Percentiles rank a stretch among this genome's conserved stretches.
Conservation (phyloP, 1,284 basidiomycete species). For the Leccinum pachyderme region DNA sequence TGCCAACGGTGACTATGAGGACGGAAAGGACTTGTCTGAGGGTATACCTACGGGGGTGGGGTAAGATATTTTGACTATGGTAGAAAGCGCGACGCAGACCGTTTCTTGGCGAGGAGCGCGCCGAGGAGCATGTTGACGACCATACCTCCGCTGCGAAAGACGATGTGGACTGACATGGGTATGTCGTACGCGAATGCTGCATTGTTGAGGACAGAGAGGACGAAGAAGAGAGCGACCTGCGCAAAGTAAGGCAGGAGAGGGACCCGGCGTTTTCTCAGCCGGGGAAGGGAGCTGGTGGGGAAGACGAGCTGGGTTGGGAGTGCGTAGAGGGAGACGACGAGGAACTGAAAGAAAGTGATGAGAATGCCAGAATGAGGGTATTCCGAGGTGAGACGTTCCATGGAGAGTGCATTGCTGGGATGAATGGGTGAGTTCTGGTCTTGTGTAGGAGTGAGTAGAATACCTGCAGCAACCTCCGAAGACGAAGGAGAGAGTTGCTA, state of each 20-base stretch:
- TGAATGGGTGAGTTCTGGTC: background rate
- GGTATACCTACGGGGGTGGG: slow-evolving; percentile 56
- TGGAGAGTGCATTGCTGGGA: slow-evolving; percentile 62
- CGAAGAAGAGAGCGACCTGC: slow-evolving; percentile 83
- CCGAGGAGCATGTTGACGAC: slow-evolving; percentile 80
- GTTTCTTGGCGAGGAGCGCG: slow-evolving; percentile 55
- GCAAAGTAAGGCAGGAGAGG: slow-evolving; percentile 75
- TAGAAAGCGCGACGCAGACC: slow-evolving; percentile 6
- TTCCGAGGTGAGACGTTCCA: slow-evolving; percentile 63
- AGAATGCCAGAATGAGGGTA: slow-evolving; percentile 71
- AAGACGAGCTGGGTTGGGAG: slow-evolving; percentile 55
- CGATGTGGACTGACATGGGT: slow-evolving; percentile 92
- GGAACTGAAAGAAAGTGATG: slow-evolving; percentile 84
- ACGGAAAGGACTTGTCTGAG: slow-evolving; percentile 69
- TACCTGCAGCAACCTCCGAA: slow-evolving; percentile 82
- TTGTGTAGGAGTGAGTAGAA: too few relatives aligned
- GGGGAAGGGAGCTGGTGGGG: slow-evolving; percentile 35
- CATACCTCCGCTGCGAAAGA: slow-evolving; percentile 90
- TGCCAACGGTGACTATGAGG: slow-evolving; percentile 76
- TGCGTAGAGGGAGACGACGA: slow-evolving; percentile 69
- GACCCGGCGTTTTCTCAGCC: slow-evolving; percentile 61
- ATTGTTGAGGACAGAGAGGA: slow-evolving; percentile 87
- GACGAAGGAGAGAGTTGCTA: slow-evolving; percentile 60
- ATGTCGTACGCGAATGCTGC: slow-evolving; percentile 84
- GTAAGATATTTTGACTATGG: background rate